Percentiles rank a stretch among this genome's conserved stretches.
phyloP scores from a whole-genome alignment of 345 rosid genomes.

The Cardamine occulta region DNA sequence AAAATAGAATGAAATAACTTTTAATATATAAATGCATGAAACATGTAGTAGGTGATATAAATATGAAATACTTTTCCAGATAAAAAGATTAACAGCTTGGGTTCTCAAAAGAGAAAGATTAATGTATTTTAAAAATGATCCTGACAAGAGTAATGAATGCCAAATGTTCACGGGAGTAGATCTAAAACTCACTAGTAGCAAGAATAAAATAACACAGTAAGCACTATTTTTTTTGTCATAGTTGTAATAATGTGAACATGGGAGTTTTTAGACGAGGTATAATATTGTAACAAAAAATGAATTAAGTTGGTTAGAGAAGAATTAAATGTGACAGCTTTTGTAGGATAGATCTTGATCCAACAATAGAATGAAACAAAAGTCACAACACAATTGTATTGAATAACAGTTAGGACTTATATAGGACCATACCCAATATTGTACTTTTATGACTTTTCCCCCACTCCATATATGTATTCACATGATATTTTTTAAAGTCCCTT shows the following conservation, averaged over 20 bases:
- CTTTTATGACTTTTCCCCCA: constrained; percentile 2
- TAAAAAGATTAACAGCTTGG: neutral
- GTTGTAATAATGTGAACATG: constrained; percentile 32
- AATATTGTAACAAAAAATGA: constrained; percentile 1
- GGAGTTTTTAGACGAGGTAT: constrained; percentile 11
- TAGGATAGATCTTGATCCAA: constrained; percentile 38
- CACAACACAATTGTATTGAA: constrained; percentile 13
- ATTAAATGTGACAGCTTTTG: constrained; percentile 44
- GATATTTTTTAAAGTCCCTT: neutral
- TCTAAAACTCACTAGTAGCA: constrained; percentile 24
- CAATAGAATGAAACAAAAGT: constrained; percentile 32
- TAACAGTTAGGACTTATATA: constrained; percentile 14
- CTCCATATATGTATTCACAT: neutral
- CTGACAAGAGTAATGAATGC: constrained; percentile 32
- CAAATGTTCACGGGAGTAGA: constrained; percentile 38
- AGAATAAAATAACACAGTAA: constrained; percentile 24
- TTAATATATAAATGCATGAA: constrained; percentile 23
- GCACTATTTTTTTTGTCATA: constrained; percentile 30
- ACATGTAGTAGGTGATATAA: constrained; percentile 29
- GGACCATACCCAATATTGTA: constrained; percentile 37
- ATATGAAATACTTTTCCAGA: neutral
- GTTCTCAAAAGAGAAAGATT: neutral
- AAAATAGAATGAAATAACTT: constrained; percentile 16
- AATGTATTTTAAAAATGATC: neutral
- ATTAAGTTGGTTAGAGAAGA: constrained; percentile 34